Evolutionary conservation across 768 basidiomycete genomes (phyloP).

Genomic region (Mrakia frigida): DNA sequence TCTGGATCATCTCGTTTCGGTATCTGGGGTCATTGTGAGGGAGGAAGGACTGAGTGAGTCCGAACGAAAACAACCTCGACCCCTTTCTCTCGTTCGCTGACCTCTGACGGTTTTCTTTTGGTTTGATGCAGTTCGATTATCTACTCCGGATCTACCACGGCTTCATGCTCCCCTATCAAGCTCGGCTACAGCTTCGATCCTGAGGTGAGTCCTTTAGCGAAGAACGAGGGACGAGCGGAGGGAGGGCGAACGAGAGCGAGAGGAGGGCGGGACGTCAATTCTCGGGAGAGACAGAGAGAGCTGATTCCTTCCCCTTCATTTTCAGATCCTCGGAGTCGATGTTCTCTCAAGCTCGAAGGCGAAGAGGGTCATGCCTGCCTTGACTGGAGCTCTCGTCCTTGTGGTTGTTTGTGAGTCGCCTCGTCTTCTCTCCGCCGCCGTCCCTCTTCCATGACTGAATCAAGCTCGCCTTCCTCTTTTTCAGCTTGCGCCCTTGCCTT

Average conservation of each 20-base stretch:
- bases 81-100: neutral
- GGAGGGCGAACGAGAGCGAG: too few species aligned
- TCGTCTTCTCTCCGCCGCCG: neutral
- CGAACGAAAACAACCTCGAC: neutral
- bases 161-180: neutral
- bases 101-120: neutral
- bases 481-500: slow-evolving; percentile 14
- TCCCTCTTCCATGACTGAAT: too few species aligned
- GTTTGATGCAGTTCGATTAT: neutral
- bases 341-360: neutral
- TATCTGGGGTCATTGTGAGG: slow-evolving; percentile 7
- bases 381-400: slow-evolving; percentile 12
- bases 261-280: neutral
- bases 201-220: neutral
- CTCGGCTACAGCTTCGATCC: slow-evolving; percentile 22
- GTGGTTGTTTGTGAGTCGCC: slow-evolving; percentile 3
- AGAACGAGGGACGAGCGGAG: too few species aligned
- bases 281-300: too few species aligned
- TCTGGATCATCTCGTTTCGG: neutral
- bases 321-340: neutral
- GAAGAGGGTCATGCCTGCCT: neutral
- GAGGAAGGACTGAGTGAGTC: slow-evolving; percentile 2
- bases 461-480: neutral
- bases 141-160: neutral
- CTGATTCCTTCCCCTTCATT: neutral